Base-by-base conservation (phyloP, 495 filamentous ascomycete species). In the Rostrohypoxylon terebratum region DNA sequence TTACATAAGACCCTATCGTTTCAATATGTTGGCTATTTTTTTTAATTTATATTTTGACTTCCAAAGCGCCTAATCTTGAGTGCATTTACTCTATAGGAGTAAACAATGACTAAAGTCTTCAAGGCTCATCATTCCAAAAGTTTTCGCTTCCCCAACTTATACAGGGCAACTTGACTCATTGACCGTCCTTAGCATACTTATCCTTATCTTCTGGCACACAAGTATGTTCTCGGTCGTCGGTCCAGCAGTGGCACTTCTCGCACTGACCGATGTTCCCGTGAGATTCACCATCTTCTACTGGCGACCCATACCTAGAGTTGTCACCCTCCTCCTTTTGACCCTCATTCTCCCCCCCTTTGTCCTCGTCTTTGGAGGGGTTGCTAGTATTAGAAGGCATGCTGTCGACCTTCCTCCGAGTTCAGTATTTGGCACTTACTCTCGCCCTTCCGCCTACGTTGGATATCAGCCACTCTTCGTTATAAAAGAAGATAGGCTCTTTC, bases 171-270 rank as follows among this genome's bases (percentile, higher is more conserved):
- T 11, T 23, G 40, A 45, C 11, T 44, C 21, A 20, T 16, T 8
- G 2, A 20, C 33, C 14, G 4, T 14, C 8, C 16, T 65, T 44
- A 10, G 67, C 53, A 23, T 60, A 64, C 31, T 55, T 70, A 28
- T 65, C 45, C 54, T 65, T 70, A 6, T 65, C 34, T 34, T 64
- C 45, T 3, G 60, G 67, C 9, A 64, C 59, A 18, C 67, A 70
- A 14, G 16, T 47, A 14, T 70, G 67, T 0, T 2, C n/a, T 21
- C 36, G 42, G 16, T 47, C 60, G 21, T 65, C 61, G 5, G 14
- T 11, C 60, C 67, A 70, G 34, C 67, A 70, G 10, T 64, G 18
- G 40, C 67, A 70, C 16, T 51, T n/a, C 21, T 47, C 8, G 5
- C 67, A 70, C 16, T 70, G 53, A 4, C 13, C 7, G 9, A 70